Evolutionary conservation across 768 basidiomycete species (phyloP).

Genomic region (Xerocomellus amylosporus): DNA sequence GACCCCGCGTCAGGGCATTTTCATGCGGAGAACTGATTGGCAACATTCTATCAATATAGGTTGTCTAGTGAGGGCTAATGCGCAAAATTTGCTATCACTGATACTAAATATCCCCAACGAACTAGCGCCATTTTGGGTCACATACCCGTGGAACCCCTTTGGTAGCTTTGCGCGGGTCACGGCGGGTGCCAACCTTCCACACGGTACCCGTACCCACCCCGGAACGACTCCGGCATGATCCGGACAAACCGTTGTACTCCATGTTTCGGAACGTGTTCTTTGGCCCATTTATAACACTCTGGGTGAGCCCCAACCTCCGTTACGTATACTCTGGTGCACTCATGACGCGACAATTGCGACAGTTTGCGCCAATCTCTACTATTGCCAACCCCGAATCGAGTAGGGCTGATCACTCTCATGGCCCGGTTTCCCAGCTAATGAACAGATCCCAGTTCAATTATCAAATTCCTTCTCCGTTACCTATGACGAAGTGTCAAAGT

Average conservation of each 20-base stretch:
- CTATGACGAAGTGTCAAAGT: slow-evolving; percentile 34
- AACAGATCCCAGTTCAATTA: slow-evolving; percentile 24
- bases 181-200: too few species aligned
- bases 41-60: too few species aligned
- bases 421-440: not conserved
- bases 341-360: not conserved
- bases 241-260: slow-evolving; percentile 48
- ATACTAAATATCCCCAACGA: too few species aligned
- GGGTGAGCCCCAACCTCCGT: slow-evolving; percentile 7
- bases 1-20: not conserved
- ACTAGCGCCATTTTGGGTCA: too few species aligned
- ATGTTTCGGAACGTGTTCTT: slow-evolving; percentile 54
- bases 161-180: too few species aligned
- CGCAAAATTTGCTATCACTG: not conserved
- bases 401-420: slow-evolving; percentile 28
- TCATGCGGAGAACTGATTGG: not conserved
- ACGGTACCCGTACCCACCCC: slow-evolving; percentile 36
- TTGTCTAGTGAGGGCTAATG: not conserved
- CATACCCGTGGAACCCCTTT: too few species aligned
- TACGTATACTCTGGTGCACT: not conserved
- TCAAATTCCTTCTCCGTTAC: slow-evolving; percentile 36
- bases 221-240: slow-evolving; percentile 46
- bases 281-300: slow-evolving; percentile 53
- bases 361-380: slow-evolving; percentile 69
- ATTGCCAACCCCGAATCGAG: slow-evolving; percentile 78